Evolutionary conservation across 345 rosid genomes (phyloP), one percentile per base, ranked within the genome.

Genomic region (Conringia planisiliqua): DNA sequence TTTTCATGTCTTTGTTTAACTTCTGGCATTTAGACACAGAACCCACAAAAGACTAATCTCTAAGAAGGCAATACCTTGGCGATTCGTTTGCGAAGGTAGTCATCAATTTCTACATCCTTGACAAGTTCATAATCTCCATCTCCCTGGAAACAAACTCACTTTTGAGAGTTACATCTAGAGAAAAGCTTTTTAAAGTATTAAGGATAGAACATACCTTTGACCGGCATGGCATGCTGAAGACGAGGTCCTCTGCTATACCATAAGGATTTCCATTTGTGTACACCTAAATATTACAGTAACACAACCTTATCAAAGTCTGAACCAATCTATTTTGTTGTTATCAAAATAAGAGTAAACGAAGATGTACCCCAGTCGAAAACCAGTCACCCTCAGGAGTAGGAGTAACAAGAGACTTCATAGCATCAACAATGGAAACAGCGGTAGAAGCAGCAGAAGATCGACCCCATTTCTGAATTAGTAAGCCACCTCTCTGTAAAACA

Each of bases 371-470:
- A 62, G 97, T 73, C 4, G 99, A 92, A 83, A 95, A 95, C 96
- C 97, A 95, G 63, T 95, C 97, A 64, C 97, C 99, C 85, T 87
- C 87, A 2, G 96, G 90, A 7, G 99, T 95, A 39, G 98, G 99
- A 82, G 87, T 89, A 36, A 88, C 76, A 16, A 95, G 89, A 51
- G 99, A 90, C 83, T 86, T 95, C 6, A 95, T 90, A 70, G 97
- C 97, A 71, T 95, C 99, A 71, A 62, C 97, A 55, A 92, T 88
- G 55, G 99, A 95, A 42, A 95, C 88, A 42, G 97, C 87, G 10
- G 99, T 95, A 63, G 99, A 95, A 68, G 99, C 97, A 70, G 99
- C 99, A 14, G 99, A 95, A 42, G 99, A 95, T 82, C 99, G 84
- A 78, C 99, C 99, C 99, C 99, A 95, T 82, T 95, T 95, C 86